These are phyloP conservation scores for Erythrobasidium hasegawianum DNA, from an alignment of 1,284 basidiomycete species.

Conservation along the genomic window DNA sequence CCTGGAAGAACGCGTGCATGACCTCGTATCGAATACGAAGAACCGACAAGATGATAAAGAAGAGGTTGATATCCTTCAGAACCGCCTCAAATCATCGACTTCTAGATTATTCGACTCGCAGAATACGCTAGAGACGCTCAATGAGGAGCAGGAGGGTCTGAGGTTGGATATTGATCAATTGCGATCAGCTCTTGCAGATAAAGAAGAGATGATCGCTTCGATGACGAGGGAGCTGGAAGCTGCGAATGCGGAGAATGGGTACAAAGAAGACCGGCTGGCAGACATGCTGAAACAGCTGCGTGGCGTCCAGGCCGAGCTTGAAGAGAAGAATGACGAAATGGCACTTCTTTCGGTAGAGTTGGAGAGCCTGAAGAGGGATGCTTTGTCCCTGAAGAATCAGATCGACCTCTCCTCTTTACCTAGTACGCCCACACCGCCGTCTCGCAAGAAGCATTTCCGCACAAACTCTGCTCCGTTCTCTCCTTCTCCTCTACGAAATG, in stretches of 20 bases:
- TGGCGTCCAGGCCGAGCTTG: neutral
- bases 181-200: neutral
- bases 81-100: neutral
- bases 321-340: neutral
- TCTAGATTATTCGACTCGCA: neutral
- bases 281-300: neutral
- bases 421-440: neutral
- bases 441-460: neutral
- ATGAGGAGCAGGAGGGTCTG: neutral
- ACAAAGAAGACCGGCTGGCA: neutral
- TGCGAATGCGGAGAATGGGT: neutral
- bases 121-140: neutral
- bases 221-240: neutral
- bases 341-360: neutral
- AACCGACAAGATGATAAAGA: neutral
- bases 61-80: neutral
- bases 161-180: neutral
- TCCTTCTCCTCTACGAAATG: neutral
- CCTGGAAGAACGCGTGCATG: neutral
- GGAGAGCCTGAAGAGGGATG: neutral
- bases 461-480: constrained; percentile 11
- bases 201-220: neutral
- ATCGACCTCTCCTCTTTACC: neutral
- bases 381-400: neutral
- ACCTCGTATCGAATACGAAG: neutral